Conservation (phyloP, 495 filamentous ascomycete species). For the Aspergillus coremiiformis region DNA sequence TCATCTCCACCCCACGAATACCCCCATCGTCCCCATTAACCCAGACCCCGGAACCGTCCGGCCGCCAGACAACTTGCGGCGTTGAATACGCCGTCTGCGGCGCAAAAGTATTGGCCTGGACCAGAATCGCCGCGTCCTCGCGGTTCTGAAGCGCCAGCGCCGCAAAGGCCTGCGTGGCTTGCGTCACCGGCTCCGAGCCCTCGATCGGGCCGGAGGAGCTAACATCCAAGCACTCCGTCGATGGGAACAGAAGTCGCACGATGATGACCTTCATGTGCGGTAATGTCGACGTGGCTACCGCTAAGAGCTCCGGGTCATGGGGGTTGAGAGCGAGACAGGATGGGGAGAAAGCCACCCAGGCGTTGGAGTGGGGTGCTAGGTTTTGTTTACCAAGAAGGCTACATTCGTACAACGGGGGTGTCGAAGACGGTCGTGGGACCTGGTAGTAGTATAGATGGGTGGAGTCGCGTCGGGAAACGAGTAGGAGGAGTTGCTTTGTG, state of each 20-base stretch:
- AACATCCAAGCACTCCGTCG: constrained; percentile 3
- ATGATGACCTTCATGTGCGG: constrained; percentile 63
- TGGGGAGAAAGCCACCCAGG: constrained; percentile 59
- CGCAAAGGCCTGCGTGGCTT: constrained; percentile 44
- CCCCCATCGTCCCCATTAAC: constrained; percentile 65
- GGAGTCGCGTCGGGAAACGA: constrained; percentile 54
- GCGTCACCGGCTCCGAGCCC: constrained; percentile 28
- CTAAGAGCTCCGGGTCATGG: constrained; percentile 46
- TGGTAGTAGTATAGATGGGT: constrained; percentile 55
- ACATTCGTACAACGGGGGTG: constrained; percentile 20
- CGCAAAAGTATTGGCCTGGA: constrained; percentile 54
- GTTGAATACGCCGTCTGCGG: constrained; percentile 64
- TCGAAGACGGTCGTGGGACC: constrained; percentile 17
- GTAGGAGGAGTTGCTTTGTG: constrained; percentile 37
- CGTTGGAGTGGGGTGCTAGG: constrained; percentile 55
- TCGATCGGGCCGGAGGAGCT: background rate
- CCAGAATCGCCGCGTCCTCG: constrained; percentile 52
- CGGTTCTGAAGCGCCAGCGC: constrained; percentile 45
- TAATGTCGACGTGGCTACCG: constrained; percentile 53
- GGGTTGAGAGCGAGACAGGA: constrained; percentile 52
- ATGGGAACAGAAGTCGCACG: constrained; percentile 50
- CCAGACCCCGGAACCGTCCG: constrained; percentile 57
- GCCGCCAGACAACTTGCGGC: constrained; percentile 57
- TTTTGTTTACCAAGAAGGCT: constrained; percentile 49
- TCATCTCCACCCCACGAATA: constrained; percentile 55